Evolutionary conservation across 495 filamentous ascomycete genomes (phyloP).

Genomic region (Talaromyces ruber): DNA sequence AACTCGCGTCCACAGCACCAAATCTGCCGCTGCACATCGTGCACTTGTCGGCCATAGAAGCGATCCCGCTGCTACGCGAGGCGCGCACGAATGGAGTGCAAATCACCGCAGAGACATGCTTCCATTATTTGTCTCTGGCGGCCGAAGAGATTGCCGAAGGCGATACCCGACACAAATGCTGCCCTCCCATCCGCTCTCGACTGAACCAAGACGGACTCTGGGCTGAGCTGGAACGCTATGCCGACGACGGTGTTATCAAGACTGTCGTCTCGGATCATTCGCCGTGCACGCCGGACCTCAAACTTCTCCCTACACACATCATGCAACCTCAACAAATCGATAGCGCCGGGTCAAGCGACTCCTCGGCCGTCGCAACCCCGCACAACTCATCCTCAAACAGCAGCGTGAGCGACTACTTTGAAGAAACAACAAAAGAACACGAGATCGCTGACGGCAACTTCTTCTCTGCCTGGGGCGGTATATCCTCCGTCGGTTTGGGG

Average conservation of each 20-base stretch:
- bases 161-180: conserved; percentile 96
- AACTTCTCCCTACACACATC: conserved; percentile 68
- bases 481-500: conserved; percentile 87
- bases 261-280: conserved; percentile 97
- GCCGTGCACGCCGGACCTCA: conserved; percentile 90
- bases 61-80: conserved; percentile 77
- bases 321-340: conserved; percentile 10
- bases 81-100: conserved; percentile 74
- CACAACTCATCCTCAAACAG: neutral
- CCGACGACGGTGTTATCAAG: conserved; percentile 69
- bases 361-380: conserved; percentile 3
- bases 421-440: conserved; percentile 5
- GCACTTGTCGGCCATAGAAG: conserved; percentile 85
- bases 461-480: conserved; percentile 93
- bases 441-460: conserved; percentile 62
- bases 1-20: conserved; percentile 71
- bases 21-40: conserved; percentile 88
- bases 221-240: conserved; percentile 59
- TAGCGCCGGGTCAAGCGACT: neutral
- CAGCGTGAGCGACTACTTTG: conserved; percentile 4
- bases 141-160: conserved; percentile 80
- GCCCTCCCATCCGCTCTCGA: conserved; percentile 81
- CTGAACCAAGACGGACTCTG: conserved; percentile 84
- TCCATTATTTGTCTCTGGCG: conserved; percentile 91
- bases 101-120: conserved; percentile 95